Base-by-base conservation (phyloP, 257 asterid genomes). In the Solanum habrochaites region DNA sequence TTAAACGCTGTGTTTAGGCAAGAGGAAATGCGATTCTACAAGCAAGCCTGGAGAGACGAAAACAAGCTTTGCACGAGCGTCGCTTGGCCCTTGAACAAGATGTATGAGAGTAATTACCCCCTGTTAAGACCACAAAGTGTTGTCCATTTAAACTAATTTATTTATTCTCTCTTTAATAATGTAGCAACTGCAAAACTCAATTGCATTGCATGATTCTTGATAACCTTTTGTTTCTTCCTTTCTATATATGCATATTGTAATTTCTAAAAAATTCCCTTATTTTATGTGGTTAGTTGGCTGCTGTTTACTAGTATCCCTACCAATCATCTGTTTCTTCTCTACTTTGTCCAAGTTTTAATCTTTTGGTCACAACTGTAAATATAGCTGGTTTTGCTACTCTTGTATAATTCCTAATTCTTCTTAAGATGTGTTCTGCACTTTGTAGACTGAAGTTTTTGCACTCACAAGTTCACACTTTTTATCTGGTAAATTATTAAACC, bases 31-130 rank as follows among this genome's bases (percentile, higher is more conserved):
- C 98, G 64, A 96, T 96, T 89, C 89, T 96, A 92, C 98, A 96
- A 91, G 98, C 99, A 88, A 96, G 99, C 92, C 91, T 96, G 92
- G 98, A 96, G 91, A 93, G 98, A 89, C 91, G 99, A 91, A 96
- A 96, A 90, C 99, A 96, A 91, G 99, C 99, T 87, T 92, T 96
- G 94, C 98, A 93, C 60, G 98, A 96, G 91, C 98, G 98, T 20
- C 98, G 97, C 64, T 91, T 96, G 92, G 95, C 98, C 37, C 99
- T 96, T 83, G 99, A 96, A 91, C 99, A 96, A 91, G 99, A 96
- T 93, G 99, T 96, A 91, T 83, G 94, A 81, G 85, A 18, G 67
- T 81, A 81, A 49, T 80, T 49, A 29, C 23, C 49, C 66, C 84
- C 42, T 47, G 67, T 16, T 80, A 47, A 80, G 67, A 49, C 85